Base-by-base conservation (phyloP, 1,139 yeast species). In the Yamadazyma sp. region DNA sequence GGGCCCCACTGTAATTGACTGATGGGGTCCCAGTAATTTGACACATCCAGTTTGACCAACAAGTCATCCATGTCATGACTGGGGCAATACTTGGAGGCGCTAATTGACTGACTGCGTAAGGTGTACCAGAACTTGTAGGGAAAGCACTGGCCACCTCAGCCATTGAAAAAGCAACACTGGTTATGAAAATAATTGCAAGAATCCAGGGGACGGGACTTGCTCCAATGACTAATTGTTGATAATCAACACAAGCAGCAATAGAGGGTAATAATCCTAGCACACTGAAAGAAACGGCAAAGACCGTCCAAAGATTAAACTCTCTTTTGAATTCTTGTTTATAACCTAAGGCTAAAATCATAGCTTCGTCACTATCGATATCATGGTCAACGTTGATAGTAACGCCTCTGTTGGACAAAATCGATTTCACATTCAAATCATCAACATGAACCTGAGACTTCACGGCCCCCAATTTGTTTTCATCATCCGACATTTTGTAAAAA, bases 321-420 rank as follows among this genome's bases (percentile, higher is more conserved):
- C 92, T 77, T 53, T 78, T 78, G 58, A 84, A 79, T 54, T 84
- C 91, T 49, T 79, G 87, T 54, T 81, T 81, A 56, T 84, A 84
- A 32, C 92, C 92, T 51, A 83, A 68, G 14, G 84, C 83, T 51
- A 78, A 57, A 36, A 79, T 76, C 58, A 72, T 62, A 12, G 81
- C 82, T 54, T 79, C 83, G 54, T 79, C 84, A 7, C 51, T 39
- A 43, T 66, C 73, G 10, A 77, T 62, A 12, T 54, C 73, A 50
- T 77, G 83, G 48, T 69, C 75, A 11, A 70, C 66, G 45, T 67
- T 67, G 36, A 72, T 66, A 16, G 68, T 62, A 15, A 68, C 53
- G 34, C 65, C 69, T 40, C 52, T 55, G 45, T 69, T 61, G 16
- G 77, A 71, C 38, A 72, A 58, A 9, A 72, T 60, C n/a, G 75